A percentile compares a stretch with the other conserved stretches of the same genome.
Evolutionary conservation across 1,284 basidiomycete species (phyloP).

Genomic region (Termitomyces sp.): DNA sequence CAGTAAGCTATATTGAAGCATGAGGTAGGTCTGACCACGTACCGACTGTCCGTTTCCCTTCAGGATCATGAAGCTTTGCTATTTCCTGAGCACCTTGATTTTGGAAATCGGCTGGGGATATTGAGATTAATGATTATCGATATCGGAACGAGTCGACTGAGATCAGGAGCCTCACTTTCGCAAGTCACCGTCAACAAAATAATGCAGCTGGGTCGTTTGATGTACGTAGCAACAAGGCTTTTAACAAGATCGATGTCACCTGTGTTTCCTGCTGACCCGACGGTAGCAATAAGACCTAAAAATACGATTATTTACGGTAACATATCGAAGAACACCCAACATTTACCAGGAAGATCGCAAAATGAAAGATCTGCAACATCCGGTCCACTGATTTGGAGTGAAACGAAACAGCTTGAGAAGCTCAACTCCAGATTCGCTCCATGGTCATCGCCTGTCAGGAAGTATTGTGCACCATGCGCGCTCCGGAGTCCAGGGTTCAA

Average conservation of each 20-base stretch:
- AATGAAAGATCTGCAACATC: slow-evolving; percentile 72
- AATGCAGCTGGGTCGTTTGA: slow-evolving; percentile 59
- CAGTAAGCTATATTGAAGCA: too few relatives aligned
- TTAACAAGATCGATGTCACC: slow-evolving; percentile 63
- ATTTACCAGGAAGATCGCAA: slow-evolving; percentile 60
- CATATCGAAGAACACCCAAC: slow-evolving; percentile 17
- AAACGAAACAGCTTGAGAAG: slow-evolving; percentile 64
- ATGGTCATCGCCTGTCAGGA: slow-evolving; percentile 34
- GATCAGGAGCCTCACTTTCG: slow-evolving; percentile 47
- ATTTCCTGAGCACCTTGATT: slow-evolving; percentile 65
- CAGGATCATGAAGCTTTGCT: slow-evolving; percentile 51
- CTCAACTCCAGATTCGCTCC: slow-evolving; percentile 31
- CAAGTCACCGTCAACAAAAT: slow-evolving; percentile 69
- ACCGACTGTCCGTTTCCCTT: slow-evolving; percentile 69
- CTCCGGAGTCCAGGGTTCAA: slow-evolving; percentile 49
- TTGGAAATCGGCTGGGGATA: slow-evolving; percentile 60
- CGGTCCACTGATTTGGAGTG: slow-evolving; percentile 60
- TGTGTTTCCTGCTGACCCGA: slow-evolving; percentile 42
- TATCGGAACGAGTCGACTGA: not conserved
- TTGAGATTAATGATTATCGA: not conserved
- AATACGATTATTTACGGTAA: not conserved
- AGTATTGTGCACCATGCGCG: slow-evolving; percentile 26
- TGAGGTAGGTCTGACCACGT: not conserved
- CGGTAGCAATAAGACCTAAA: slow-evolving; percentile 61
- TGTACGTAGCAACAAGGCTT: slow-evolving; percentile 53